Base-by-base conservation (phyloP, 176 grass and related monocot species). In the Phoenix dactylifera region DNA sequence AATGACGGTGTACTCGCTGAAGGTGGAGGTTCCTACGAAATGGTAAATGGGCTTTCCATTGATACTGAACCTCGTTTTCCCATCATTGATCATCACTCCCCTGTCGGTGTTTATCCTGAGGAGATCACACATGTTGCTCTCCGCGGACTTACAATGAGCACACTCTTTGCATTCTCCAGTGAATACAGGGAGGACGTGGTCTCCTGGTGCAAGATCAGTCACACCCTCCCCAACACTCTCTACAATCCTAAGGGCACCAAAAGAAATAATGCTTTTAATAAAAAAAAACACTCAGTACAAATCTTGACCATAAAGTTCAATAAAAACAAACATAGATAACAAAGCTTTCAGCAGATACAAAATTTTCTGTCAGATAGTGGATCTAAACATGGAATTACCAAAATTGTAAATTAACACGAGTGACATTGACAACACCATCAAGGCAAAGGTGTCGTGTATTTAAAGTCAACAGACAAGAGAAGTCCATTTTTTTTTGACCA, bases 101-200 rank as follows among this genome's bases (percentile, higher is more conserved):
- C 89, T 75, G 59, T 95, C 89, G 1, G 87, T 79, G 6, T 95
- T 83, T 19, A 95, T 95, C 62, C 89, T 62, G 4, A 95, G 82
- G 28, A 95, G 89, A 55, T 89, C 85, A 22, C 89, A 95, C 76
- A 95, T 85, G 76, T 89, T 95, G 78, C 89, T 95, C 70, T 95
- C 89, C 50, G 74, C 75, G 0, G 85, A 95, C 48, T 89, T 89
- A 65, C 85, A 95, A 66, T 95, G 90, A 0, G 66, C 61, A 56
- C 85, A 95, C 15, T 95, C 90, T 55, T 89, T 95, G 86, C 90
- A 95, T 51, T 95, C 90, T 0, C 86, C 90, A 0, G 79, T 89
- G 63, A 95, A 95, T n/a, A 89, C 82, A 15, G 85, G 90, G 22
- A 95, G 90, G 15, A 95, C 90, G 63, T 95, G 85, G 70, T 95